Evolutionary conservation across 2,329 filamentous ascomycete genomes (phyloP), one percentile per base, ranked within the genome.

Genomic region (Magnaporthiopsis incrustans): DNA sequence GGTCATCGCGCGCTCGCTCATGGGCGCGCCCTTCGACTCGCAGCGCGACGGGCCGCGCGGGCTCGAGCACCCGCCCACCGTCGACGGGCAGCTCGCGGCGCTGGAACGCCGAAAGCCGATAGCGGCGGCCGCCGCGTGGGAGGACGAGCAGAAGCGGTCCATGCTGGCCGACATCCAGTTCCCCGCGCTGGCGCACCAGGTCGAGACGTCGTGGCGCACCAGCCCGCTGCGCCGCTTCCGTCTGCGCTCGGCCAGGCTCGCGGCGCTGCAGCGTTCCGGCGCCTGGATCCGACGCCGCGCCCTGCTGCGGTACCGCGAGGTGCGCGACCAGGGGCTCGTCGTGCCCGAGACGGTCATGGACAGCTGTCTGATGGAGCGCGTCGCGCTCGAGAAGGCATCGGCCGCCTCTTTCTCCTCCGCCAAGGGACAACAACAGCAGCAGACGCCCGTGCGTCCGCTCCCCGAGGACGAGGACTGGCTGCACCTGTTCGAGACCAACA

Each of bases 261-360:
- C 12, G 22, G 56, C 61, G 32, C 56, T 63, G 30, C 15, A 2
- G 12, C 26, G 56, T 22, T 63, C 61, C 3, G 61, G 53, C 18
- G 33, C 25, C 18, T 63, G 53, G 53, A 30, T 63, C 22, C 26
- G 61, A 22, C 50, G 57, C 44, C 38, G 18, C 33, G 67, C 68
- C 32, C 66, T 69, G 57, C 58, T 65, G 11, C 44, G 61, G 15
- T 73, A 70, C 65, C 72, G 70, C 64, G 70, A 72, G 22, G 67
- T 76, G 25, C 70, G 76, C 18, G 53, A 18, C 8, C 50, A 63
- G 53, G 56, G 32, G 6, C 25, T n/a, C 61, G 38, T 44, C 15
- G 30, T 25, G 50, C 33, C 61, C 50, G 50, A 63, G 32, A 57
- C 32, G 14, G 57, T 63, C 6, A 27, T 63, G 22, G 61, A 63